Conservation (phyloP, 805 yeast species). For the Candida tibetensis region DNA sequence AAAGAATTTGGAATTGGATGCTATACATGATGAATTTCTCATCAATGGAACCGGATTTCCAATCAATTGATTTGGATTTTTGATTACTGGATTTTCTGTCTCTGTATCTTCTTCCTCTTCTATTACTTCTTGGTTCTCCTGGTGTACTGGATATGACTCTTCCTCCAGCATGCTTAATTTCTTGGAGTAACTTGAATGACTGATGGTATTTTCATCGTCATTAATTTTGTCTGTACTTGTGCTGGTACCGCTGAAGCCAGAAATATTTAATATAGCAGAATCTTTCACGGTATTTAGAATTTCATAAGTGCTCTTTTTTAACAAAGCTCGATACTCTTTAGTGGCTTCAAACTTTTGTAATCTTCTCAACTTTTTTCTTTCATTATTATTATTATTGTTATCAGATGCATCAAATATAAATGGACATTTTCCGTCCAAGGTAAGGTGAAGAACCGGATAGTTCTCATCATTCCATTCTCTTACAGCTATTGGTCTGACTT, state of each 20-base stretch:
- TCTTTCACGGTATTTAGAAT: conserved; percentile 28
- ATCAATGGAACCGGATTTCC: conserved; percentile 16
- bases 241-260: conserved; percentile 22
- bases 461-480: conserved; percentile 69
- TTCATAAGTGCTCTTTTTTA: conserved; percentile 33
- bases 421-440: conserved; percentile 77
- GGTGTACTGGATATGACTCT: background rate
- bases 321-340: conserved; percentile 38
- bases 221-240: conserved; percentile 25
- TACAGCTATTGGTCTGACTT: conserved; percentile 73
- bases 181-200: conserved; percentile 11
- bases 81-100: conserved; percentile 25
- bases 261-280: conserved; percentile 13
- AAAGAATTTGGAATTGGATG: conserved; percentile 38
- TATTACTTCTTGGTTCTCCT: conserved; percentile 5
- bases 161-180: conserved; percentile 13
- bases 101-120: conserved; percentile 10
- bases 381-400: conserved; percentile 35
- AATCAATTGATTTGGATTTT: conserved; percentile 2
- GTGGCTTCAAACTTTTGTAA: conserved; percentile 40
- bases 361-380: conserved; percentile 39
- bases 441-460: conserved; percentile 56
- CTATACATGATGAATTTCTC: conserved; percentile 40
- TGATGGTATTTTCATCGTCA: conserved; percentile 16
- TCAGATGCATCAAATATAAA: conserved; percentile 62